Percentiles rank a stretch among this genome's conserved stretches.
phyloP scores from a whole-genome alignment of 345 rosid species.

The Populus simonii region DNA sequence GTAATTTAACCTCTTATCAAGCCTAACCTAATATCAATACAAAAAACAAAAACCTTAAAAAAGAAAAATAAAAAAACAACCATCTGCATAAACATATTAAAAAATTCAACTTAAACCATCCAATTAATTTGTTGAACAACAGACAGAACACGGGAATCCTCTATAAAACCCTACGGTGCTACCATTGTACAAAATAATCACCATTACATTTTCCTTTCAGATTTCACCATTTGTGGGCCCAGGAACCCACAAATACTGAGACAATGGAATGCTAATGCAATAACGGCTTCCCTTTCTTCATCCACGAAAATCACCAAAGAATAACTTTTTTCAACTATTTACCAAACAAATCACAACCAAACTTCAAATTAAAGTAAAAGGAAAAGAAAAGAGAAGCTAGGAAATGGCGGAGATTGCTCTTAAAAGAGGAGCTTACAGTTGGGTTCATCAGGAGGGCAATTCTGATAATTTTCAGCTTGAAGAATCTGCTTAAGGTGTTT shows the following conservation, averaged over 20 bases:
- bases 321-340: background rate
- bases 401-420: too few species aligned
- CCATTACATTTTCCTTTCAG: background rate
- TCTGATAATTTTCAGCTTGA: conserved; percentile 72
- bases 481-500: conserved; percentile 96
- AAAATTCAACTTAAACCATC: background rate
- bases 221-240: background rate
- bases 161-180: background rate
- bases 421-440: conserved; percentile 39
- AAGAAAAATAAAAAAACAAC: too few species aligned
- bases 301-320: background rate
- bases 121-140: background rate
- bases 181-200: background rate
- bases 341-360: background rate
- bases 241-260: background rate
- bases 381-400: background rate
- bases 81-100: background rate
- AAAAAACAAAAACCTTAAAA: background rate
- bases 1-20: background rate
- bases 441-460: conserved; percentile 54
- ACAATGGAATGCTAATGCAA: background rate
- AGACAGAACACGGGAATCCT: background rate
- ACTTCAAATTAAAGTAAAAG: background rate
- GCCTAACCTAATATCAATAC: background rate
- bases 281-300: background rate